Percentiles rank a stretch among this genome's conserved stretches.
Evolutionary conservation across 106 monocot genomes (phyloP).

Genomic region (Allium fistulosum): DNA sequence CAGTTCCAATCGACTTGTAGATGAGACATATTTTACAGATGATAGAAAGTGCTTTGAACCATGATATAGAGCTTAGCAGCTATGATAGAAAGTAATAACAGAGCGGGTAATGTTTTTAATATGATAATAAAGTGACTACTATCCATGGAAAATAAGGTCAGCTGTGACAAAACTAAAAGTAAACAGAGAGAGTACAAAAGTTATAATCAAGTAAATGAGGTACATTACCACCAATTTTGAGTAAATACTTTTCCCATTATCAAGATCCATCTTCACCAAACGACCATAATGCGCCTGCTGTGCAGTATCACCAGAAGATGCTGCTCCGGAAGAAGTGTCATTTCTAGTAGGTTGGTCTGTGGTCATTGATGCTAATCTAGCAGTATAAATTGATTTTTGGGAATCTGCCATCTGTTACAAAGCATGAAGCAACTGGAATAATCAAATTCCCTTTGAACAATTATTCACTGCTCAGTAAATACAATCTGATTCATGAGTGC

Average conservation of each 20-base stretch:
- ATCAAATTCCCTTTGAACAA: conserved; percentile 1
- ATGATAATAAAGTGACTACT: no score
- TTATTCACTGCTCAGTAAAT: background rate
- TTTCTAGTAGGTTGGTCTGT: conserved; percentile 6
- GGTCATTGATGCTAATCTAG: conserved; percentile 63
- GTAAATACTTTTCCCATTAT: conserved; percentile 54
- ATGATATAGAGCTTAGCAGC: no score
- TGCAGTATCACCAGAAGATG: conserved; percentile 1
- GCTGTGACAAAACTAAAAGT: no score
- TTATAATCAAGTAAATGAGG: no score
- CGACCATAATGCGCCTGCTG: conserved; percentile 14
- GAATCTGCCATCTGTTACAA: conserved; percentile 37
- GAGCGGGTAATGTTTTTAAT: no score
- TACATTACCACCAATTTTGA: conserved; percentile 89
- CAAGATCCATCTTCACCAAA: conserved; percentile 57
- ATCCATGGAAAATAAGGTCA: no score
- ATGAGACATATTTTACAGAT: no score
- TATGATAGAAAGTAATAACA: no score
- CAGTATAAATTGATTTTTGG: conserved; percentile 37
- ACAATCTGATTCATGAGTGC: background rate
- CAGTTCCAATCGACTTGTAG: no score
- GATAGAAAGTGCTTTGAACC: no score
- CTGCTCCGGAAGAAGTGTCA: conserved; percentile 2
- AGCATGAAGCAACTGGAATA: background rate
- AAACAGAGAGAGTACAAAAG: no score